A percentile compares a stretch with the other conserved stretches of the same genome.
These are phyloP conservation scores for Pezicula rhizophila DNA, from an alignment of 2,329 filamentous ascomycete species.

Conservation along the genomic window DNA sequence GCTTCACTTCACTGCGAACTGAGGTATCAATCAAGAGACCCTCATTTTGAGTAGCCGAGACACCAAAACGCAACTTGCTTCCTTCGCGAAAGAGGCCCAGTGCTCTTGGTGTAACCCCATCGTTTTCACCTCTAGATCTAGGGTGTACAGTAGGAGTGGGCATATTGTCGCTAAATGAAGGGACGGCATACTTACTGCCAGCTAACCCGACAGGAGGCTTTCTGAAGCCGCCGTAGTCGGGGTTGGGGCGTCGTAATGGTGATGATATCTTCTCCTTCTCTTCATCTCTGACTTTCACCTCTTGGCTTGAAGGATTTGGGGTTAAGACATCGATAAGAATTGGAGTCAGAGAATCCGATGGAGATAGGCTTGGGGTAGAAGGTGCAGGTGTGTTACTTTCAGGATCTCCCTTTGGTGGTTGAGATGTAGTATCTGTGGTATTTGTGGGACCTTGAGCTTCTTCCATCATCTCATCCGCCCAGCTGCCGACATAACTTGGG, in stretches of 20 bases:
- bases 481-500: constrained; percentile 12
- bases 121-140: too few species aligned
- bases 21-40: too few species aligned
- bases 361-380: neutral
- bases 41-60: too few species aligned
- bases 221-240: neutral
- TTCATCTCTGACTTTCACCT: neutral
- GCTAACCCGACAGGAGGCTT: constrained; percentile 8
- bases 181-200: constrained; percentile 10
- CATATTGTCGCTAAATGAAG: neutral
- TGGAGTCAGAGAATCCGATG: too few species aligned
- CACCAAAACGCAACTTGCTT: too few species aligned
- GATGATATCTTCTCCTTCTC: constrained; percentile 1
- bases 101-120: too few species aligned
- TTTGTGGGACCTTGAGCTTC: constrained; percentile 2
- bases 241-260: neutral
- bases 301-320: neutral
- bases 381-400: neutral
- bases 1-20: too few species aligned
- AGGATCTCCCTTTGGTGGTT: too few species aligned
- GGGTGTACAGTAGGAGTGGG: neutral
- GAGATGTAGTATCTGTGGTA: too few species aligned
- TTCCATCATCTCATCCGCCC: constrained; percentile 20
- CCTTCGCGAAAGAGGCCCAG: too few species aligned
- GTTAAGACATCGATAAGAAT: neutral